These are phyloP conservation scores for Penicillium expansum DNA, from an alignment of 2,329 filamentous ascomycete genomes.

Conservation along the genomic window DNA sequence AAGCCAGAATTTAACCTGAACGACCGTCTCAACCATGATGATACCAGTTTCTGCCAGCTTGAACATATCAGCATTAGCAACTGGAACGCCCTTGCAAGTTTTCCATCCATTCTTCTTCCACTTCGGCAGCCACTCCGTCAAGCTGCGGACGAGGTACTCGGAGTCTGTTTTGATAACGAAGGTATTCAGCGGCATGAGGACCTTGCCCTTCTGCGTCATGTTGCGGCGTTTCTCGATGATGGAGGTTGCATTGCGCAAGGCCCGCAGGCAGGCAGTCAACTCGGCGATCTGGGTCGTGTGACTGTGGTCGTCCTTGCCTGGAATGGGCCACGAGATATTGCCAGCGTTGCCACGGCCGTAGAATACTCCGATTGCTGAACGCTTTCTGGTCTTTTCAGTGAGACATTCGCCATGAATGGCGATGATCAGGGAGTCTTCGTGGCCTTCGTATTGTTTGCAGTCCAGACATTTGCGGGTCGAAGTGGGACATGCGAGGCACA, in stretches of 20 bases:
- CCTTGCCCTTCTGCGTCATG: background rate
- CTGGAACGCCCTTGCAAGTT: conserved; percentile 20
- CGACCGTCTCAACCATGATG: conserved; percentile 17
- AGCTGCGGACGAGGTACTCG: conserved; percentile 33
- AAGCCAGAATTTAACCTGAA: conserved; percentile 29
- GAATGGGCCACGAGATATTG: conserved; percentile 7
- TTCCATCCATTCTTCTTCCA: conserved; percentile 34
- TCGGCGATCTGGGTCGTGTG: conserved; percentile 21
- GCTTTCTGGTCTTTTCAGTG: background rate
- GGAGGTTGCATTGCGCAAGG: conserved; percentile 3
- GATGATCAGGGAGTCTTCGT: conserved; percentile 9
- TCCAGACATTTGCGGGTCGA: conserved; percentile 5
- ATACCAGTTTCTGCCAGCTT: conserved; percentile 18
- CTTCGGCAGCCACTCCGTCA: conserved; percentile 31
- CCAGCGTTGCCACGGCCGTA: conserved; percentile 9
- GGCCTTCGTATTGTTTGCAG: conserved; percentile 11
- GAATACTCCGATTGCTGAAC: conserved; percentile 14
- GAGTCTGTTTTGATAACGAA: conserved; percentile 35
- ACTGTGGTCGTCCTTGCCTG: conserved; percentile 7
- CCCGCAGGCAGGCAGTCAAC: conserved; percentile 18
- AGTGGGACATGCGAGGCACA: conserved; percentile 9
- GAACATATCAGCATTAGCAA: conserved; percentile 27
- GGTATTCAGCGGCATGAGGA: conserved; percentile 9
- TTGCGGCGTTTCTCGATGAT: background rate
- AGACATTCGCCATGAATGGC: conserved; percentile 1